These are phyloP conservation scores for Microbotryomycetes sp. DNA, from an alignment of 1,284 basidiomycete species.

Conservation along the genomic window DNA sequence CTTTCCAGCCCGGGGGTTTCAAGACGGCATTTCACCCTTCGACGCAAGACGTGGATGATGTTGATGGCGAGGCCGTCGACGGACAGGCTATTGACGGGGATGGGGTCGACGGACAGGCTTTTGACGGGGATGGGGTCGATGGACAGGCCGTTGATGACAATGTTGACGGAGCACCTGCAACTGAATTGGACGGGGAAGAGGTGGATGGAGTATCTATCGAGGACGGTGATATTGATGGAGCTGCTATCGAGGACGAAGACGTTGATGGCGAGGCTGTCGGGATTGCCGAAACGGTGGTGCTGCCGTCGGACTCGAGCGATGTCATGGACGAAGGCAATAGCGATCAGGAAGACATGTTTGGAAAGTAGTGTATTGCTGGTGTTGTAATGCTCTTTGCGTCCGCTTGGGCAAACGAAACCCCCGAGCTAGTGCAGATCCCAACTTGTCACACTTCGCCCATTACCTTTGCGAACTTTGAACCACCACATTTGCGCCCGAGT, in stretches of 20 bases:
- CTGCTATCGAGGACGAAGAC: too few species aligned
- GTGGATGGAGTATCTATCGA: background rate
- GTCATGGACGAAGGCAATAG: constrained; percentile 17
- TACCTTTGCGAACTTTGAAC: too few species aligned
- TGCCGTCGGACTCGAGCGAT: constrained; percentile 3
- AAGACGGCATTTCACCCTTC: constrained; percentile 28
- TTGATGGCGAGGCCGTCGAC: background rate
- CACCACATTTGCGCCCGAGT: too few species aligned
- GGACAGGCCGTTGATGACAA: constrained; percentile 45
- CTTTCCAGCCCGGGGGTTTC: constrained; percentile 8
- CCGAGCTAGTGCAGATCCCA: too few species aligned
- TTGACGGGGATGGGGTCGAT: constrained; percentile 42
- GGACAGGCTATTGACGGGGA: background rate
- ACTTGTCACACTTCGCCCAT: too few species aligned
- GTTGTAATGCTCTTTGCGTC: too few species aligned
- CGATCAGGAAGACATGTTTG: constrained; percentile 17
- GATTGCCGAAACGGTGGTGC: background rate
- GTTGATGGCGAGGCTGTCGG: background rate
- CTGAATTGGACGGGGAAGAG: background rate
- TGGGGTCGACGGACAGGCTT: constrained; percentile 2
- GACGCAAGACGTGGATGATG: constrained; percentile 15
- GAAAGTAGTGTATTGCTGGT: background rate
- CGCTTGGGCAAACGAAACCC: too few species aligned
- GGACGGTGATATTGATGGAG: constrained; percentile 6
- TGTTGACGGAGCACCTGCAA: constrained; percentile 32